Evolutionary conservation across 306 rosid species (phyloP).

Genomic region (Dalbergia cultrata): DNA sequence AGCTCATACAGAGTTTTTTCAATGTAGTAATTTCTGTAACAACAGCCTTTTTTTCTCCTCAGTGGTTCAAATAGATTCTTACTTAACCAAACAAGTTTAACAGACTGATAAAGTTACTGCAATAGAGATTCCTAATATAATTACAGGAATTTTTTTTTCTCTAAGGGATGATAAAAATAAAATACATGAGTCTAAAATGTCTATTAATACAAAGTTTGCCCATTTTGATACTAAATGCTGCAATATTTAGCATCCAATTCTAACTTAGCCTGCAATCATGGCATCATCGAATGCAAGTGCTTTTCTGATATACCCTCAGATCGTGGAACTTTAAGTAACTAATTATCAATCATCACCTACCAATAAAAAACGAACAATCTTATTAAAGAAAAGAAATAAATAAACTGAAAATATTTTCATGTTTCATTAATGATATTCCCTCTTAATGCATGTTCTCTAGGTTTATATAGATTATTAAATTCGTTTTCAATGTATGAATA

Average conservation of each 20-base stretch:
- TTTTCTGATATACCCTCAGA: background rate
- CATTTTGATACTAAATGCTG: background rate
- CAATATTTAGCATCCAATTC: constrained; percentile 6
- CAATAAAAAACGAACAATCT: background rate
- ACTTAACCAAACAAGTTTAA: constrained; percentile 22
- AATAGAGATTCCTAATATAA: constrained; percentile 15
- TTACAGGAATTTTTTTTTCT: no score
- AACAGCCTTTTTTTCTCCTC: background rate
- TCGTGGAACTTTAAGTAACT: constrained; percentile 15
- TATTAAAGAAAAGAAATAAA: background rate
- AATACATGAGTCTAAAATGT: background rate
- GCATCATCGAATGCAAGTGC: background rate
- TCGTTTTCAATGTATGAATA: background rate
- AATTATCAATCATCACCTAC: background rate
- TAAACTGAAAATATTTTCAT: background rate
- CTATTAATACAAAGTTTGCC: background rate
- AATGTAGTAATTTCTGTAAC: background rate
- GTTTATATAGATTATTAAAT: constrained; percentile 7
- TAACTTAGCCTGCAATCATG: background rate
- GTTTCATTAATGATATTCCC: constrained; percentile 1
- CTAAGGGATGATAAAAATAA: no score
- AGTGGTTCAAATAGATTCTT: constrained; percentile 19
- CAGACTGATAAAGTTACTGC: background rate
- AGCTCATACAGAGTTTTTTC: background rate
- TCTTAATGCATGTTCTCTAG: background rate